These are phyloP conservation scores for Euphorbia peplus DNA, from an alignment of 345 rosid species.

Conservation along the genomic window DNA sequence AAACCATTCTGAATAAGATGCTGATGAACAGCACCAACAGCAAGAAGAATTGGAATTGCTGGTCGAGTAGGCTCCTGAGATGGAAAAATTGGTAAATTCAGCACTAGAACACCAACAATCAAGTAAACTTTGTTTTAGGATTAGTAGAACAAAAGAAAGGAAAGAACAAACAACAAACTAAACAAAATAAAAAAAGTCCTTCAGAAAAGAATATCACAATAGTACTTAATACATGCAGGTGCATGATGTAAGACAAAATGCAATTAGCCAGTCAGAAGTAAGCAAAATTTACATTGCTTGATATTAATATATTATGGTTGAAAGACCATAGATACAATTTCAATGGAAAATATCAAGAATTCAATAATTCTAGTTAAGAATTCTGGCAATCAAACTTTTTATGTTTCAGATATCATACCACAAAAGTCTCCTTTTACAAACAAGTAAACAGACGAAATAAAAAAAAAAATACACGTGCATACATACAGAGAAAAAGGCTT, in stretches of 20 bases:
- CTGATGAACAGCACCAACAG: slow-evolving; percentile 97
- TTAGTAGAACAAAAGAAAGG: slow-evolving; percentile 9
- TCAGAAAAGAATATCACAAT: background rate
- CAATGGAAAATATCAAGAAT: too few relatives aligned
- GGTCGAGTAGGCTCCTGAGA: slow-evolving; percentile 87
- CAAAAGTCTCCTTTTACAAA: too few relatives aligned
- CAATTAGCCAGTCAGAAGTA: background rate
- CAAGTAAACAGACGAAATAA: too few relatives aligned
- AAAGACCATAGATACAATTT: background rate
- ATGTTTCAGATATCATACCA: background rate
- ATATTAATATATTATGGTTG: background rate
- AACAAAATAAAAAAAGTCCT: background rate
- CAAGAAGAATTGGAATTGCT: slow-evolving; percentile 91
- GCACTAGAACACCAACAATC: background rate
- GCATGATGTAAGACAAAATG: background rate
- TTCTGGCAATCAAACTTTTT: background rate
- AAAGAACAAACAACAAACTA: background rate
- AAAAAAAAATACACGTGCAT: background rate
- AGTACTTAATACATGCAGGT: background rate
- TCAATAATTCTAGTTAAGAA: background rate
- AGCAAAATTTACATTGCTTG: background rate
- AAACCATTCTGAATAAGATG: slow-evolving; percentile 98
- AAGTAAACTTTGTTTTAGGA: background rate
- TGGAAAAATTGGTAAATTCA: slow-evolving; percentile 12
- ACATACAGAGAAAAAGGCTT: background rate